Evolutionary conservation across 257 asterid genomes (phyloP).

Genomic region (Lycium ferocissimum): DNA sequence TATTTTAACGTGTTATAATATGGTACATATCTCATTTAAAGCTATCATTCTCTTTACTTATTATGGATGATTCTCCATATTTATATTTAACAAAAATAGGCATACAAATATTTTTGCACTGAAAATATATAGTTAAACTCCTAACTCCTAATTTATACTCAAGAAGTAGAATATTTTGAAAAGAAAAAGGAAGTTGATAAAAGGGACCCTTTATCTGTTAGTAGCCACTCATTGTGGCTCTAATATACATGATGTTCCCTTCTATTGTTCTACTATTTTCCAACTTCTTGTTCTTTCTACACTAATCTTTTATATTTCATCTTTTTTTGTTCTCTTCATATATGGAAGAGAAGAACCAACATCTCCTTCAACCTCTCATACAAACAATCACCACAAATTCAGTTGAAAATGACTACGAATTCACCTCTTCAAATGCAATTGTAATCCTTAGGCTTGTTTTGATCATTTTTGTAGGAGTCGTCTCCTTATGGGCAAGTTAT

Average conservation of each 20-base stretch:
- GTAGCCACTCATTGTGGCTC: constrained; percentile 2
- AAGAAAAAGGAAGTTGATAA: background rate
- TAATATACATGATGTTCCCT: background rate
- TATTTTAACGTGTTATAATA: too few species aligned
- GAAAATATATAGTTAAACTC: background rate
- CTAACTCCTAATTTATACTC: background rate
- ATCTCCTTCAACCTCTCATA: constrained; percentile 58
- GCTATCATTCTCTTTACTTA: background rate
- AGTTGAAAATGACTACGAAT: constrained; percentile 17
- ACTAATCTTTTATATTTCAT: background rate
- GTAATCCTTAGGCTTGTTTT: constrained; percentile 52
- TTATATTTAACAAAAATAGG: background rate
- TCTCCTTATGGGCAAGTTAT: constrained; percentile 73
- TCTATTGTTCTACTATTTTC: background rate
- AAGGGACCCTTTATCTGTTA: background rate
- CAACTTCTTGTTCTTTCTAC: background rate
- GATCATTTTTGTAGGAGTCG: constrained; percentile 43
- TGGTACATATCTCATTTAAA: too few species aligned
- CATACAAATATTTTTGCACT: too few species aligned
- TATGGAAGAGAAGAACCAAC: constrained; percentile 47
- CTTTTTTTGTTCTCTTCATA: constrained; percentile 1
- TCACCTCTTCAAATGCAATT: constrained; percentile 33
- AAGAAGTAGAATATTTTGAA: background rate
- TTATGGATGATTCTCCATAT: background rate
- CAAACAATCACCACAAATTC: constrained; percentile 37